phyloP scores from a whole-genome alignment of 805 yeast genomes.

The Metschnikowia proteae region DNA sequence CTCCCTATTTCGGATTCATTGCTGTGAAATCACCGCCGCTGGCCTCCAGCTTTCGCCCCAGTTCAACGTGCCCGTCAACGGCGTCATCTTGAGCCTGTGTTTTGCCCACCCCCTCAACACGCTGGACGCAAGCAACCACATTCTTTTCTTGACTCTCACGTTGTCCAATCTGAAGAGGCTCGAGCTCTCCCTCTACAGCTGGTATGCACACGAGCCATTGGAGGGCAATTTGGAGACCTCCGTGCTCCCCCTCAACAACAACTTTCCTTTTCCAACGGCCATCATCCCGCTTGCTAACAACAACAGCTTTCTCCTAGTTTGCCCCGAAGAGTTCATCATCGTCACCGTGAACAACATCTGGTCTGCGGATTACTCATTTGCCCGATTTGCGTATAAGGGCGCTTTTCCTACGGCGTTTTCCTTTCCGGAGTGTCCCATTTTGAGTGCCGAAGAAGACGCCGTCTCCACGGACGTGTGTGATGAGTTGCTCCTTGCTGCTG shows the following conservation, averaged over 20 bases:
- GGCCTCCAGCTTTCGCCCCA: slow-evolving; percentile 39
- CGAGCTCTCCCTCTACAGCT: slow-evolving; percentile 35
- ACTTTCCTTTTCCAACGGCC: slow-evolving; percentile 42
- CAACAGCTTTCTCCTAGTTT: slow-evolving; percentile 38
- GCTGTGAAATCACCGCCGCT: slow-evolving; percentile 30
- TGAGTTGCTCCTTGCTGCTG: slow-evolving; percentile 33
- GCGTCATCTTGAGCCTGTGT: slow-evolving; percentile 39
- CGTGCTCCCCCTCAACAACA: slow-evolving; percentile 37
- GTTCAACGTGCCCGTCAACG: slow-evolving; percentile 39
- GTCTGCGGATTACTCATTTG: slow-evolving; percentile 44
- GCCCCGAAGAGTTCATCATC: slow-evolving; percentile 29
- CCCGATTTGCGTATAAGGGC: slow-evolving; percentile 18
- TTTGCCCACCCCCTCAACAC: slow-evolving; percentile 37
- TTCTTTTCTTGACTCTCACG: slow-evolving; percentile 32
- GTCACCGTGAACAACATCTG: slow-evolving; percentile 43
- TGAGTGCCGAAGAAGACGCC: background rate
- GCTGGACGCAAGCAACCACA: slow-evolving; percentile 23
- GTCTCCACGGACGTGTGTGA: slow-evolving; percentile 14
- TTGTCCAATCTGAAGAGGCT: slow-evolving; percentile 37
- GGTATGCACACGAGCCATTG: slow-evolving; percentile 37
- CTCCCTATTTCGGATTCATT: slow-evolving; percentile 36
- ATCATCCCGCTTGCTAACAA: slow-evolving; percentile 36
- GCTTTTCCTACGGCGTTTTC: slow-evolving; percentile 41
- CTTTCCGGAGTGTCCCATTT: slow-evolving; percentile 23
- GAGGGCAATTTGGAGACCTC: slow-evolving; percentile 30